phyloP scores from a whole-genome alignment of 257 asterid species.

The Asclepias syriaca region DNA sequence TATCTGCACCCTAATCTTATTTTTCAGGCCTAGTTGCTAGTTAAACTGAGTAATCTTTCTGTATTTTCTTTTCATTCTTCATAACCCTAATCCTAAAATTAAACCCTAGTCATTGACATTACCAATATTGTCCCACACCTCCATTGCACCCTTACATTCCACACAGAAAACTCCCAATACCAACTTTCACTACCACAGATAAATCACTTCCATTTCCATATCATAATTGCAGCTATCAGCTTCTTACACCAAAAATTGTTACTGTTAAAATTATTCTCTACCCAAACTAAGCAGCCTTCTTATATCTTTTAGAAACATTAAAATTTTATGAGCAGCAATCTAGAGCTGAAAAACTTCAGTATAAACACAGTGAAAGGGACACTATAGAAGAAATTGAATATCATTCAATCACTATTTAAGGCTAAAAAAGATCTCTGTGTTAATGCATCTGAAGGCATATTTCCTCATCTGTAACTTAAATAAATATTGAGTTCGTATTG shows the following conservation, averaged over 20 bases:
- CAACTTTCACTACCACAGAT: not conserved
- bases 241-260: too few species aligned
- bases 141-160: not conserved
- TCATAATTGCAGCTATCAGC: too few species aligned
- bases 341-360: not conserved
- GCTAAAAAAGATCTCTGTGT: not conserved
- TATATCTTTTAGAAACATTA: not conserved
- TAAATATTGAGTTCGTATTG: not conserved
- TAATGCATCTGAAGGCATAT: not conserved
- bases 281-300: not conserved
- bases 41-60: too few species aligned
- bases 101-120: not conserved
- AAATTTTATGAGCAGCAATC: not conserved
- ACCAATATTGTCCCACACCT: not conserved
- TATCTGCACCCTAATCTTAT: not conserved
- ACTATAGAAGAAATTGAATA: not conserved
- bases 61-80: too few species aligned
- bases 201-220: not conserved
- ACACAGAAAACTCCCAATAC: not conserved
- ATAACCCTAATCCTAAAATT: not conserved
- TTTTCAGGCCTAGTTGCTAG: not conserved
- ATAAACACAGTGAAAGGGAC: not conserved
- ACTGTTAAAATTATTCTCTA: not conserved
- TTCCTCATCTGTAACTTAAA: not conserved
- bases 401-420: not conserved